Conservation (phyloP, 805 yeast species). For the Barnettozyma wickerhamii region DNA sequence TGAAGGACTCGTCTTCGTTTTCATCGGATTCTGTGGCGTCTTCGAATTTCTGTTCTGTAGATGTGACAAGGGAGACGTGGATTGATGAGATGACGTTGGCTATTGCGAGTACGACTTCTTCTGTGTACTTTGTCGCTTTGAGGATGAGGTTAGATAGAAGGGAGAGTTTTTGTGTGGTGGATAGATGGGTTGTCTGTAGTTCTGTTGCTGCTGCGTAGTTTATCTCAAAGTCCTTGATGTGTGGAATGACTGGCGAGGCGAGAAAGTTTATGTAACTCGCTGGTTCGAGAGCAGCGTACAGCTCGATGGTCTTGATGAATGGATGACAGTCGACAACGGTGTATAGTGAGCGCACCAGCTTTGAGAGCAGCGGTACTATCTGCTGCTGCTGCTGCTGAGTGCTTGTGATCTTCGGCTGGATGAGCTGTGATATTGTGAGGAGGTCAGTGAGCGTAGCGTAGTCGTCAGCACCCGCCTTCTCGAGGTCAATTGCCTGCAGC, state of each 20-base stretch:
- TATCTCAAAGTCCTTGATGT: constrained; percentile 3
- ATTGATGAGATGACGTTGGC: constrained; percentile 8
- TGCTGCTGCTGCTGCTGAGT: too few relatives aligned
- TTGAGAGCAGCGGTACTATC: constrained; percentile 6
- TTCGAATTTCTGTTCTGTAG: constrained; percentile 5
- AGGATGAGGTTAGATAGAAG: constrained; percentile 5
- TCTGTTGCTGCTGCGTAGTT: constrained; percentile 1
- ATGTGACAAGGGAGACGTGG: constrained; percentile 8
- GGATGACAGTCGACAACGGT: neutral
- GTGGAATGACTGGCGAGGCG: constrained; percentile 4
- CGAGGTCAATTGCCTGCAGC: constrained; percentile 5
- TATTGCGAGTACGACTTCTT: constrained; percentile 3
- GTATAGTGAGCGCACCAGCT: neutral
- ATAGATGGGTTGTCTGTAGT: neutral
- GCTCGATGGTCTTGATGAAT: constrained; percentile 3
- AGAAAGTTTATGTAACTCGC: constrained; percentile 5
- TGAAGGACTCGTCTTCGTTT: neutral
- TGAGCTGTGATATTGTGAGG: neutral
- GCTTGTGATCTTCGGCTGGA: neutral
- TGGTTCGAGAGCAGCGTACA: constrained; percentile 1
- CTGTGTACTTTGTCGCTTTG: neutral
- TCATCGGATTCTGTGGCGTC: constrained; percentile 5
- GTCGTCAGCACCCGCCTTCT: constrained; percentile 1
- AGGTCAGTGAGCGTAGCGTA: constrained; percentile 5
- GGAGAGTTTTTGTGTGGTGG: constrained; percentile 2